phyloP scores from a whole-genome alignment of 208 protist genomes.

The Novymonas esmeraldas region DNA sequence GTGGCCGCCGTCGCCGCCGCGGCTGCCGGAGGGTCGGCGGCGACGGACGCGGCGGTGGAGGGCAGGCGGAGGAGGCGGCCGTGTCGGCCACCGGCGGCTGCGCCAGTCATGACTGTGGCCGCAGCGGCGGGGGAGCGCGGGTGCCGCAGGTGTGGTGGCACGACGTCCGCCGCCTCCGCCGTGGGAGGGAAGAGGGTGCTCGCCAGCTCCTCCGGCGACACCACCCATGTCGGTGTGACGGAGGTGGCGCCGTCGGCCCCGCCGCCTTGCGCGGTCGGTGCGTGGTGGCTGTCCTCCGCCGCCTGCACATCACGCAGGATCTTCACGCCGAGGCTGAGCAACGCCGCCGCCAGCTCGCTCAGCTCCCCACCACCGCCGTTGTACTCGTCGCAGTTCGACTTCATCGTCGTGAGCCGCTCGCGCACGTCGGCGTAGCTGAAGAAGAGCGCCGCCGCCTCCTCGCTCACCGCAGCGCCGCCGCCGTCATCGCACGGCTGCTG shows the following conservation, averaged over 20 bases:
- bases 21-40: not conserved
- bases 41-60: not conserved
- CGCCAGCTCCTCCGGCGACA: slow-evolving; percentile 27
- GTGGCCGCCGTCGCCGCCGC: not conserved
- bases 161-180: slow-evolving; percentile 9
- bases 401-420: slow-evolving; percentile 49
- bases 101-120: too few relatives aligned
- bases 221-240: not conserved
- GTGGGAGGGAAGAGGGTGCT: slow-evolving; percentile 30
- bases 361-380: slow-evolving; percentile 56
- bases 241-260: not conserved
- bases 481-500: not conserved
- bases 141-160: slow-evolving; percentile 9
- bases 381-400: slow-evolving; percentile 56
- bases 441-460: slow-evolving; percentile 12
- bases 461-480: not conserved
- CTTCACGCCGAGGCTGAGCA: slow-evolving; percentile 43
- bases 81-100: not conserved
- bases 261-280: slow-evolving; percentile 1
- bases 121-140: not conserved
- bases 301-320: slow-evolving; percentile 55
- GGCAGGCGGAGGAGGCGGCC: slow-evolving; percentile 19
- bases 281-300: slow-evolving; percentile 28
- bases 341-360: slow-evolving; percentile 29
- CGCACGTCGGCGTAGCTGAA: slow-evolving; percentile 48